phyloP scores from a whole-genome alignment of 169 alveolate genomes.

The Plasmodium inui region DNA sequence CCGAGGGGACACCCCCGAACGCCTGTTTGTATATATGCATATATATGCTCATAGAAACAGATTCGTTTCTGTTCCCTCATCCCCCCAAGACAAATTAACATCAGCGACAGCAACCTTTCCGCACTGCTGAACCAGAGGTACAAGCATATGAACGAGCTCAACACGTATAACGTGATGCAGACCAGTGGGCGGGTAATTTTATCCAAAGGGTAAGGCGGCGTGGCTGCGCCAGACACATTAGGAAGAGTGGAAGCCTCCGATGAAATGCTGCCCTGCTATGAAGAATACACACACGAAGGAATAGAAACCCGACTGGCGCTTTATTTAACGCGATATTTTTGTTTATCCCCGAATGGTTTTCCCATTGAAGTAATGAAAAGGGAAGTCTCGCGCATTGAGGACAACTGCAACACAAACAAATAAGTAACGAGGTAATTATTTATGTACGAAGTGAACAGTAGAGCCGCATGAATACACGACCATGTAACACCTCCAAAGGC shows the following conservation, averaged over 20 bases:
- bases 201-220: constrained; percentile 5
- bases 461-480: background rate
- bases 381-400: background rate
- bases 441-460: background rate
- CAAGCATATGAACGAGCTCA: constrained; percentile 20
- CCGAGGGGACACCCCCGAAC: background rate
- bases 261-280: background rate
- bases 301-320: background rate
- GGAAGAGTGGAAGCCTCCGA: background rate
- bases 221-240: background rate
- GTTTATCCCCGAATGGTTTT: background rate
- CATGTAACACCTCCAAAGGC: background rate
- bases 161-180: constrained; percentile 16
- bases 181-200: background rate
- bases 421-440: background rate
- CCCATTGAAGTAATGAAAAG: background rate
- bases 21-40: constrained; percentile 8
- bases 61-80: background rate
- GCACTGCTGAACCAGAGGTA: constrained; percentile 34
- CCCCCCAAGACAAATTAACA: constrained; percentile 42
- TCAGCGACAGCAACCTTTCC: constrained; percentile 48
- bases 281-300: background rate
- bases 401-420: background rate
- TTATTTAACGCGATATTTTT: background rate
- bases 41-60: background rate